Percentiles rank a stretch among this genome's conserved stretches.
Conservation (phyloP, 1,139 yeast genomes). For the Blastobotrys capitulatus region DNA sequence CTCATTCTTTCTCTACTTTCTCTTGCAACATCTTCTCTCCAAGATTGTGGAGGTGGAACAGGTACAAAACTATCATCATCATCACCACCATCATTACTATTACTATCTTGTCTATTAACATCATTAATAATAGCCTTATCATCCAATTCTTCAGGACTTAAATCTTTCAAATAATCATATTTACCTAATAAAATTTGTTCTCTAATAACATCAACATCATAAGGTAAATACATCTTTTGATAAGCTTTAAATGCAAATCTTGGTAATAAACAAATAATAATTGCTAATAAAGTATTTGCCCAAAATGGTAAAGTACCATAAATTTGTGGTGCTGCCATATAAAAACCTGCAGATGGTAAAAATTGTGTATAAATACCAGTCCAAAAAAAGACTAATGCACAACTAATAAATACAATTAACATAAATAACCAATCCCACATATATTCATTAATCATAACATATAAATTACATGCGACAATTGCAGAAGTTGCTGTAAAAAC, state of each 20-base stretch:
- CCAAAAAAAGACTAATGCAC: constrained; percentile 73
- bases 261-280: constrained; percentile 67
- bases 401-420: constrained; percentile 60
- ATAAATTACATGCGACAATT: constrained; percentile 73
- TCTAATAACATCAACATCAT: constrained; percentile 78
- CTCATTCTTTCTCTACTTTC: constrained; percentile 13
- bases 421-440: constrained; percentile 92
- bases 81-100: background rate
- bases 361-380: constrained; percentile 85
- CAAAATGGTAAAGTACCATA: constrained; percentile 73
- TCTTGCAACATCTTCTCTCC: constrained; percentile 16
- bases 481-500: constrained; percentile 73
- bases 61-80: background rate
- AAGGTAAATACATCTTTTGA: constrained; percentile 59
- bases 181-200: constrained; percentile 40
- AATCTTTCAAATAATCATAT: constrained; percentile 16
- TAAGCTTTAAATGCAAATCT: constrained; percentile 61
- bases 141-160: constrained; percentile 8
- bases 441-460: constrained; percentile 73
- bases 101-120: no score
- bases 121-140: constrained; percentile 5
- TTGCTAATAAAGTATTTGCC: constrained; percentile 75
- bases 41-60: background rate
- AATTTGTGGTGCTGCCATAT: constrained; percentile 67
- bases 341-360: constrained; percentile 60